Conservation (phyloP, 768 basidiomycete species). For the Mycena venus region DNA sequence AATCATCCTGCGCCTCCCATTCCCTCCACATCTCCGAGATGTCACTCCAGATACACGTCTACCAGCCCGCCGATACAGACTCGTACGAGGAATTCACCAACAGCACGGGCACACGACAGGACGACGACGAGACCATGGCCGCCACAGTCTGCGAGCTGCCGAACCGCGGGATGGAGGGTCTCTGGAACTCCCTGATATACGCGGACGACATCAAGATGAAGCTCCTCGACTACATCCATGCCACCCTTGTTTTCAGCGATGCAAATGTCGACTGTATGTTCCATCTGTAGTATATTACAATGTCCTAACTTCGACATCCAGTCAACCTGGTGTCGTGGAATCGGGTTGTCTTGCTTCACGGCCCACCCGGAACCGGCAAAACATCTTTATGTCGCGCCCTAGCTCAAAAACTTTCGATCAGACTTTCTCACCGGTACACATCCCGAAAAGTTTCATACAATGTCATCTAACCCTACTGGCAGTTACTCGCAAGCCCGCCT, state of each 20-base stretch:
- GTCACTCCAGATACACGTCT: conserved; percentile 86
- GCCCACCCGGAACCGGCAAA: conserved; percentile 98
- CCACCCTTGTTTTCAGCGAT: conserved; percentile 93
- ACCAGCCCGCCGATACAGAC: conserved; percentile 81
- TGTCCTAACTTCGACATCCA: conserved; percentile 41
- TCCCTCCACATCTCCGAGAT: conserved; percentile 70
- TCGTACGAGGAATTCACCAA: conserved; percentile 82
- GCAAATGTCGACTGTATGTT: conserved; percentile 85
- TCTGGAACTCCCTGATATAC: conserved; percentile 96
- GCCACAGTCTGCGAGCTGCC: conserved; percentile 94
- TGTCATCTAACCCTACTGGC: conserved; percentile 10
- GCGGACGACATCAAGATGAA: conserved; percentile 85
- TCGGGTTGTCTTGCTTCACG: conserved; percentile 93
- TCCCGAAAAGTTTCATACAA: neutral
- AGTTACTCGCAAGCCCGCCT: conserved; percentile 91
- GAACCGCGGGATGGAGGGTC: conserved; percentile 84
- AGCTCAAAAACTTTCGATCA: conserved; percentile 94
- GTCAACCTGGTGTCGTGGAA: conserved; percentile 97
- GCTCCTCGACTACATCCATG: conserved; percentile 94
- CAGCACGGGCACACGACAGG: conserved; percentile 61
- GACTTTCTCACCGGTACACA: conserved; percentile 83
- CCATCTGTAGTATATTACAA: neutral
- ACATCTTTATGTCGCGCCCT: conserved; percentile 95
- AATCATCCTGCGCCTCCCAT: conserved; percentile 70
- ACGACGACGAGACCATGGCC: conserved; percentile 86